Evolutionary conservation across 164 flowering plant genomes (phyloP), one percentile per base, ranked within the genome.

Genomic region (Aristolochia contorta): DNA sequence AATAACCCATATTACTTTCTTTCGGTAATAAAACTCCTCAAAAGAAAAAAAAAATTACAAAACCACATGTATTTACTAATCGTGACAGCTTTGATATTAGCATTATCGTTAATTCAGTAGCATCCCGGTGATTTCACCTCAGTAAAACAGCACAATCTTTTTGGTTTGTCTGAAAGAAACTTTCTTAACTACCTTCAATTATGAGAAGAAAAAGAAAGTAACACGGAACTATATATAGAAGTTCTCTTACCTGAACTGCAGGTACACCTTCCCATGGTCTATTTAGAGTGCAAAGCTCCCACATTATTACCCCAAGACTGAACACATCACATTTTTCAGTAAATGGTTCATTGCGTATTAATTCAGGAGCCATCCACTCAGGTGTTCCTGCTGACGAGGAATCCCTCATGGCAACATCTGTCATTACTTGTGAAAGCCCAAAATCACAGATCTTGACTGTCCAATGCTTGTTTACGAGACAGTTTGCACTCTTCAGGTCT

Each of bases 351-450:
- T 84, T 86, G 23, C 97, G 93, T 16, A 89, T 86, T 33, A 94
- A 93, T 61, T 91, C 99, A 58, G 97, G 99, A 60, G 96, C 97
- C 96, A 91, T 89, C 97, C 99, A 91, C 70, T 94, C 99, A 4
- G 99, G 97, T 70, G 96, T 86, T 33, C 99, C 97, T 12, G 96
- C 99, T 61, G 88, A 84, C 12, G 95, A 77, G 9, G 84, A 70
- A 66, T 84, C 91, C 69, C 76, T 82, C 62, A 83, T 71, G 41
- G 89, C 79, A 22, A 63, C 24, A 1, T 79, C 79, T 12, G 76
- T 76, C 84, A 84, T 79, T 63, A 85, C 74, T 67, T 87, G 75
- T 21, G 99, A 91, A 50, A 94, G 95, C 68, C 99, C 99, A 75
- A 94, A 89, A 78, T 94, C 96, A 64, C 97, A 86, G 25, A 90